phyloP scores from a whole-genome alignment of 2,329 filamentous ascomycete genomes.

The Aspergillus proliferans region DNA sequence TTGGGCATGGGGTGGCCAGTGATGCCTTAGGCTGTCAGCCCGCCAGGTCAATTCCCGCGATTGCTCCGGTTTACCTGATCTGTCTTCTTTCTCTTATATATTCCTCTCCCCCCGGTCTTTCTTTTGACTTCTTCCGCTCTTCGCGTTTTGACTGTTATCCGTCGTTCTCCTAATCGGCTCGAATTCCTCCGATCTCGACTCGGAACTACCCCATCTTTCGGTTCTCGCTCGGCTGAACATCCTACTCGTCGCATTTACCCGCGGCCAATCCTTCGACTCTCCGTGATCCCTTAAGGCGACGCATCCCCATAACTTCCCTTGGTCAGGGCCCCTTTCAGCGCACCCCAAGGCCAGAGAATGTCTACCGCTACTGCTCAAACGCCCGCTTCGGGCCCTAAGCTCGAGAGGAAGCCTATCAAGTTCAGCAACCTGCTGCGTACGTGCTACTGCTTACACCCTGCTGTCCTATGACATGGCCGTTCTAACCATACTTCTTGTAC shows the following conservation, averaged over 20 bases:
- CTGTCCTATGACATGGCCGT: slow-evolving; percentile 12
- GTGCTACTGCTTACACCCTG: slow-evolving; percentile 19
- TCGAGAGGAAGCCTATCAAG: slow-evolving; percentile 99
- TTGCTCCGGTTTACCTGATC: background rate
- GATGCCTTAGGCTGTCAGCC: background rate
- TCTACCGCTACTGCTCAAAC: slow-evolving; percentile 44
- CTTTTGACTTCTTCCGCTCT: background rate
- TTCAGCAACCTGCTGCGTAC: slow-evolving; percentile 90
- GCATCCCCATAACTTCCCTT: slow-evolving; percentile 86
- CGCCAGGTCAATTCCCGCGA: background rate
- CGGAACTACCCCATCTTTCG: background rate
- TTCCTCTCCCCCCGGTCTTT: background rate
- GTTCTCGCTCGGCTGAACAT: background rate
- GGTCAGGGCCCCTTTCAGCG: slow-evolving; percentile 81
- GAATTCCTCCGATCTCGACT: background rate
- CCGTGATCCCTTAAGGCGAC: slow-evolving; percentile 51
- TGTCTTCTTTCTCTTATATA: background rate
- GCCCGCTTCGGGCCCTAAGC: slow-evolving; percentile 46
- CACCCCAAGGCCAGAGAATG: slow-evolving; percentile 54
- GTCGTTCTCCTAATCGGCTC: background rate
- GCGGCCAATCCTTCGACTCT: slow-evolving; percentile 1
- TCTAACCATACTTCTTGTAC: slow-evolving; percentile 12
- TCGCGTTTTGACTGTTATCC: background rate
- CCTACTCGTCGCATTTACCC: background rate
- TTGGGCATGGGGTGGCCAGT: background rate